Evolutionary conservation across 163 green algal genomes (phyloP), one percentile per base, ranked within the genome.

Genomic region (Picocystis sp.): DNA sequence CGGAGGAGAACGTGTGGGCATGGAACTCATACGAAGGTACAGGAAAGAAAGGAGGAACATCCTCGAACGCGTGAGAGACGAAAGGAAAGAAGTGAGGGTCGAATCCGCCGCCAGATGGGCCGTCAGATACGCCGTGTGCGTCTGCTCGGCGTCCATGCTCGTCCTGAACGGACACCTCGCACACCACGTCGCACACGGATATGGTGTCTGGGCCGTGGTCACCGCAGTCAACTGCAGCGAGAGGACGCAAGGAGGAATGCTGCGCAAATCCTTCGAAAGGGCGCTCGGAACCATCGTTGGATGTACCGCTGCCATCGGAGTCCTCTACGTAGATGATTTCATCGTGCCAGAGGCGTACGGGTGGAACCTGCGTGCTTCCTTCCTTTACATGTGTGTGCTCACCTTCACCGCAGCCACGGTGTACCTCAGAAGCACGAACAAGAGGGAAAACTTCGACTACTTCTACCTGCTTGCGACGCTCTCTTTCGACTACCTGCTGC

Each of bases 161-260:
- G 24, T 56, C 17, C 50, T 56, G 22, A 51, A 56, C 9, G 50
- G 50, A 15, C 23, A 45, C 35, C 50, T 56, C 35, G 22, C n/a
- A 29, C 48, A 21, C n/a, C n/a, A 47, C n/a, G 48, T 55, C n/a
- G 48, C 21, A 21, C 19, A 55, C 48, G 21, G 48, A 17, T 56
- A 56, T 22, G 50, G 50, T 3, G 25, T 56, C 23, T 56, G 50
- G 50, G 50, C 50, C 14, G 25, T 56, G 13, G 45, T 56, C 50
- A 56, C 50, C 22, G 44, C 35, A 6, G 25, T 56, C 8, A 56
- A 56, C 22, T 56, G 50, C 50, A 56, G 45, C 50, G 50, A 56
- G n/a, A 56, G 45, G 19, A 33, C 45, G 21, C 50, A 56, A 29
- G 50, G 50, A 12, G 50, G 45, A 22, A 41, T 56, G 11, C 50